These are phyloP conservation scores for Eucalyptus erythrocorys DNA, from an alignment of 345 rosid genomes.

Conservation along the genomic window DNA sequence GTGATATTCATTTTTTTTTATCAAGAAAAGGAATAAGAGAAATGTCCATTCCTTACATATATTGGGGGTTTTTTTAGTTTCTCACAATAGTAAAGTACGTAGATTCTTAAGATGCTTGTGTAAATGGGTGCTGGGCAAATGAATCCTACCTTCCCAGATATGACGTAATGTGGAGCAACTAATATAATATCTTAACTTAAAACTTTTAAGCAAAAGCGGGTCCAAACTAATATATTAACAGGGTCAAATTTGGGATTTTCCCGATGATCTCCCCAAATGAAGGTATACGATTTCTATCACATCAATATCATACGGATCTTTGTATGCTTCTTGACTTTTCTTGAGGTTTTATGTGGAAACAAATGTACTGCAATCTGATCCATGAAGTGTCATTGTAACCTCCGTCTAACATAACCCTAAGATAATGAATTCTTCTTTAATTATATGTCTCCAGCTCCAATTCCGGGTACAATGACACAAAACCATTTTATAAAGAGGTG, in stretches of 20 bases:
- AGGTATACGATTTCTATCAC: not conserved
- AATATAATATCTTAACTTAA: not conserved
- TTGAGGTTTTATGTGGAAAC: not conserved
- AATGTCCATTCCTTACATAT: not conserved
- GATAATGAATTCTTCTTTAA: not conserved
- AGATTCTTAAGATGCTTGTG: not conserved
- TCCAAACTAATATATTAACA: not conserved
- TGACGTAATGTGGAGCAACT: not conserved
- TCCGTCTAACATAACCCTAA: not conserved
- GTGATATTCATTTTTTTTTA: not conserved
- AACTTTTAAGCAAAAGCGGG: not conserved
- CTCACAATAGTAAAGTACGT: not conserved
- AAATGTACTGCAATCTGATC: not conserved
- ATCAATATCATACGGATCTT: not conserved
- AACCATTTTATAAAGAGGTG: not conserved
- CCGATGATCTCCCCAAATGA: rapidly evolving
- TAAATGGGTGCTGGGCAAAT: not conserved
- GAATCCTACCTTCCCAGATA: not conserved
- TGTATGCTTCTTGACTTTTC: not conserved
- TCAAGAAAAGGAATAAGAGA: not conserved
- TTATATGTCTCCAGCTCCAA: not conserved
- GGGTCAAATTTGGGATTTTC: rapidly evolving
- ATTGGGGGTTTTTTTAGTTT: not conserved
- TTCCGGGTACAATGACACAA: not conserved
- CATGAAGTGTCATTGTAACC: not conserved